These are phyloP conservation scores for Aspergillus sp. DNA, from an alignment of 2,329 filamentous ascomycete genomes.

Conservation along the genomic window DNA sequence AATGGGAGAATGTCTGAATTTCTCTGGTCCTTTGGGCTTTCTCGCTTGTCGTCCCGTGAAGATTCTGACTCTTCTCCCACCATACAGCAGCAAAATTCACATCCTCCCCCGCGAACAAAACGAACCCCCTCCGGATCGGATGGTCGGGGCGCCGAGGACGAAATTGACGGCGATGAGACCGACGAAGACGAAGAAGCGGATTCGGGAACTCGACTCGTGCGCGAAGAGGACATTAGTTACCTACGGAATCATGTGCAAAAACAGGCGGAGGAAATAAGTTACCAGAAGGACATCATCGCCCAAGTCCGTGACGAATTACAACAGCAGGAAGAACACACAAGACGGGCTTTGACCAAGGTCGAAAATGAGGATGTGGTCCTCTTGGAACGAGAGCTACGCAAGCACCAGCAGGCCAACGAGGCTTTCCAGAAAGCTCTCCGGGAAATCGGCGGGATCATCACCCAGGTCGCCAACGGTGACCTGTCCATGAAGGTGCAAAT, in stretches of 20 bases:
- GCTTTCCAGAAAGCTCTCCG: conserved; percentile 96
- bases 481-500: conserved; percentile 96
- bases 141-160: conserved; percentile 23
- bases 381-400: conserved; percentile 88
- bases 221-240: conserved; percentile 78
- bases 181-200: conserved; percentile 49
- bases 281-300: conserved; percentile 78
- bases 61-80: conserved; percentile 28
- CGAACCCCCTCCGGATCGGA: conserved; percentile 28
- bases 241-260: conserved; percentile 88
- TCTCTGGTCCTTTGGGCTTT: conserved; percentile 29
- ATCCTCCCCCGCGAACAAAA: conserved; percentile 32
- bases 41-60: conserved; percentile 28
- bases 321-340: conserved; percentile 79
- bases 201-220: conserved; percentile 47
- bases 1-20: conserved; percentile 39
- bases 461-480: conserved; percentile 90
- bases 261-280: conserved; percentile 86
- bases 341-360: conserved; percentile 73
- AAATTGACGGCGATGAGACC: conserved; percentile 29
- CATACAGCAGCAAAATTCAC: conserved; percentile 33
- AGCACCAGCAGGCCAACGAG: conserved; percentile 96
- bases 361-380: conserved; percentile 84
- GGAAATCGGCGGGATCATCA: conserved; percentile 96
- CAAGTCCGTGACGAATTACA: conserved; percentile 81